phyloP scores from a whole-genome alignment of 2,329 filamentous ascomycete species.

The Calonectria naviculata region DNA sequence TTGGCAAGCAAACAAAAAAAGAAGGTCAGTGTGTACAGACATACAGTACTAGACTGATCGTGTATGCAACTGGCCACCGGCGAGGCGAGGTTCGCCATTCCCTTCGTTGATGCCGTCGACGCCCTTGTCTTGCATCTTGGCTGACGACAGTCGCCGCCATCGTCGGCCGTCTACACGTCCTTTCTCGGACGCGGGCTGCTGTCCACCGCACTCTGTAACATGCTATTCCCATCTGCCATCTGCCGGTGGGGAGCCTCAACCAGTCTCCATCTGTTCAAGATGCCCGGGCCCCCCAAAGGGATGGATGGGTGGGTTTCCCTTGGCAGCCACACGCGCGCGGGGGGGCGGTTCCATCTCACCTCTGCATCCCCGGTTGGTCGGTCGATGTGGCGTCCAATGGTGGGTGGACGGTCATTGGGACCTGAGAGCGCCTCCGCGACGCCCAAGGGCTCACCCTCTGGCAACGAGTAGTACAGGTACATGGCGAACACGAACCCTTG shows the following conservation, averaged over 20 bases:
- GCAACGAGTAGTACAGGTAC: slow-evolving; percentile 23
- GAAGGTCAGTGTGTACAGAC: not conserved
- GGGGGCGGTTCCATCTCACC: not conserved
- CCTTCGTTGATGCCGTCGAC: not conserved
- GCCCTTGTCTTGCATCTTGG: not conserved
- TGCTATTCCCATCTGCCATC: slow-evolving; percentile 21
- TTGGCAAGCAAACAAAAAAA: not conserved
- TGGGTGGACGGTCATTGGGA: slow-evolving; percentile 18
- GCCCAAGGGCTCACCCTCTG: not conserved
- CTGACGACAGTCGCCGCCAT: slow-evolving; percentile 8
- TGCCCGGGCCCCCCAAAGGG: not conserved
- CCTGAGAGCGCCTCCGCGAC: not conserved
- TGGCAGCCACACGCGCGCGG: not conserved
- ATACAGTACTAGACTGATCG: not conserved
- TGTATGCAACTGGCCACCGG: not conserved
- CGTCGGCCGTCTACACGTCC: not conserved
- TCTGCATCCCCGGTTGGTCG: not conserved
- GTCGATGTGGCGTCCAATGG: not conserved
- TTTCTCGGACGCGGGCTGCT: not conserved
- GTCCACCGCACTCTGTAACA: slow-evolving; percentile 19
- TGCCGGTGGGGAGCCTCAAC: slow-evolving; percentile 17
- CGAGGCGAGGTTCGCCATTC: not conserved
- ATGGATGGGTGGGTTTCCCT: not conserved
- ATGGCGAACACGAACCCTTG: slow-evolving; percentile 20
- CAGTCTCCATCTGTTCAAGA: not conserved